Conservation (phyloP, 2,329 filamentous ascomycete species). For the Phoma sp. region DNA sequence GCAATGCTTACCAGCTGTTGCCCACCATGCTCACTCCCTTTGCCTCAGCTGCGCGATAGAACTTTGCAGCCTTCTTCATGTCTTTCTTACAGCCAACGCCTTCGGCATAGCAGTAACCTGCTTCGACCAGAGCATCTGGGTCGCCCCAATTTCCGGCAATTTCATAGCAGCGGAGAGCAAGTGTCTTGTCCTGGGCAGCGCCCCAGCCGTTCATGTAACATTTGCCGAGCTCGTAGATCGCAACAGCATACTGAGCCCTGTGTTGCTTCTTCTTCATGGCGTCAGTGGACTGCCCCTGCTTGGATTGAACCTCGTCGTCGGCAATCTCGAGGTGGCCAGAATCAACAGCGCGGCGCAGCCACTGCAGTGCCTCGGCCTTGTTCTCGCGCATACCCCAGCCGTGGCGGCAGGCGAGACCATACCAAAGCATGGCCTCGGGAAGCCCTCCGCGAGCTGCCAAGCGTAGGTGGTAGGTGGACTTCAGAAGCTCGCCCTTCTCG, state of each 20-base stretch:
- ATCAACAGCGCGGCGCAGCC: slow-evolving; percentile 91
- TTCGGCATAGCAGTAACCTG: slow-evolving; percentile 94
- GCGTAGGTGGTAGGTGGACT: slow-evolving; percentile 95
- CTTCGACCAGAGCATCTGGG: slow-evolving; percentile 89
- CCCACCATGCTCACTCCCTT: slow-evolving; percentile 98
- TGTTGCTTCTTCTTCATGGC: slow-evolving; percentile 77
- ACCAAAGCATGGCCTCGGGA: slow-evolving; percentile 93
- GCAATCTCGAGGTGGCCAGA: slow-evolving; percentile 81
- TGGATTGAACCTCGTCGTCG: slow-evolving; percentile 73
- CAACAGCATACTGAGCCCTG: slow-evolving; percentile 91
- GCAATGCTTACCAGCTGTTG: slow-evolving; percentile 88
- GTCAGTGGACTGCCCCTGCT: slow-evolving; percentile 68
- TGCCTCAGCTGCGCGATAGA: slow-evolving; percentile 87
- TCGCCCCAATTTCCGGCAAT: slow-evolving; percentile 97
- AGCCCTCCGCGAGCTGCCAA: slow-evolving; percentile 85
- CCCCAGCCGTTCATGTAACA: slow-evolving; percentile 99
- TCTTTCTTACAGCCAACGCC: slow-evolving; percentile 95
- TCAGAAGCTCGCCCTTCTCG: slow-evolving; percentile 83
- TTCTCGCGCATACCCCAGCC: slow-evolving; percentile 98
- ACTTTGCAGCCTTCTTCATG: slow-evolving; percentile 88
- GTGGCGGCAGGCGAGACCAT: slow-evolving; percentile 91
- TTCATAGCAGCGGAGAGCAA: slow-evolving; percentile 92
- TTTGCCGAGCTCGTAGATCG: slow-evolving; percentile 94
- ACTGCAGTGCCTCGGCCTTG: slow-evolving; percentile 85
- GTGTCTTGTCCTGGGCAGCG: slow-evolving; percentile 85